Conservation (phyloP, 2,329 filamentous ascomycete genomes). For the Pestalotiopsis sp. region DNA sequence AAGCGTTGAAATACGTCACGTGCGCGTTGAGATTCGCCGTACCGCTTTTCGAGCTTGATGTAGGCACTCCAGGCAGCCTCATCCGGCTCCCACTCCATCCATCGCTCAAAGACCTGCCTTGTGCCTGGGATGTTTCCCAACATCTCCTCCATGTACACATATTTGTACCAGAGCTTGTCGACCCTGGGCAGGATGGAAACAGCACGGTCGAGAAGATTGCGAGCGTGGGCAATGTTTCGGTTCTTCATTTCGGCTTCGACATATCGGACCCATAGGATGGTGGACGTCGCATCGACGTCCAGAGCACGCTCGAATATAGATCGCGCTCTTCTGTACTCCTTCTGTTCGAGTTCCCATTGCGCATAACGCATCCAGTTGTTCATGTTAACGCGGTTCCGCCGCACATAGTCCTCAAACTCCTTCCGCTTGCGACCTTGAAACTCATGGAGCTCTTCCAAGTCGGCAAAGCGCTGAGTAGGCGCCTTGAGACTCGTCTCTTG, state of each 20-base stretch:
- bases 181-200: constrained; percentile 88
- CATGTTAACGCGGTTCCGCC: constrained; percentile 91
- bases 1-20: constrained; percentile 88
- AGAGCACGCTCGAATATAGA: constrained; percentile 94
- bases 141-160: constrained; percentile 98
- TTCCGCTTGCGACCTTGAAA: constrained; percentile 94
- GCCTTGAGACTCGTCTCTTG: constrained; percentile 88
- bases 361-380: constrained; percentile 99
- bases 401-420: constrained; percentile 97
- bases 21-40: constrained; percentile 89
- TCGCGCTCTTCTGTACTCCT: constrained; percentile 89
- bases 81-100: constrained; percentile 98
- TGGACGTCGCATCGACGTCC: constrained; percentile 86
- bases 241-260: constrained; percentile 96
- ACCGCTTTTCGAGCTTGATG: constrained; percentile 95
- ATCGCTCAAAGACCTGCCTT: constrained; percentile 91
- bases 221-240: constrained; percentile 93
- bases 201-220: constrained; percentile 93
- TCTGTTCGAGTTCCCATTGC: constrained; percentile 96
- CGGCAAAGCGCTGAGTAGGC: constrained; percentile 91
- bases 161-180: constrained; percentile 99
- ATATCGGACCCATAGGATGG: constrained; percentile 88
- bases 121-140: constrained; percentile 91
- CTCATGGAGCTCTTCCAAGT: constrained; percentile 97
- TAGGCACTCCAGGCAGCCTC: constrained; percentile 95